Evolutionary conservation across 2,329 filamentous ascomycete genomes (phyloP), one percentile per base, ranked within the genome.

Genomic region (Leptographium procerum): DNA sequence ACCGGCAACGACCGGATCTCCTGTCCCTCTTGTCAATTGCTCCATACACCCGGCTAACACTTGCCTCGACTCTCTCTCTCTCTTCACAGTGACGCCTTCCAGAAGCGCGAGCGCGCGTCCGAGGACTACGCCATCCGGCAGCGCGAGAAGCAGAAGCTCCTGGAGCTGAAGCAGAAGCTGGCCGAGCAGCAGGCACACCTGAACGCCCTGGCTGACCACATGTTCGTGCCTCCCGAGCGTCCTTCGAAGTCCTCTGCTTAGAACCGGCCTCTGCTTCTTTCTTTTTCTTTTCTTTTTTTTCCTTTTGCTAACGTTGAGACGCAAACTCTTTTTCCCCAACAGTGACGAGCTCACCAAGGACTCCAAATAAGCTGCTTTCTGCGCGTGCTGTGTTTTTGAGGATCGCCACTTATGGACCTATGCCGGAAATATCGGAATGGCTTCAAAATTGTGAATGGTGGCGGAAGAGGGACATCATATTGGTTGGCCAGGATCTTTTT

Each of bases 61-160:
- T n/a, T n/a, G n/a, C n/a, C n/a, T n/a, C n/a, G n/a, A n/a, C n/a
- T n/a, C 19, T 31, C 1, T n/a, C 51, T 53, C 22, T 54, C 54
- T 3, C 19, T 9, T 11, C 3, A 0, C 65, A 95, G 92, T 66
- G 92, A 99, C 71, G 84, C 89, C 59, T 99, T 96, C 83, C 89
- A 86, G 76, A 87, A 87, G 76, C 90, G 94, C 67, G 94, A 99
- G 76, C 83, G 86, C 71, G 92, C 92, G 65, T 81, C 77, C 70
- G 94, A 97, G 78, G 86, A 91, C 72, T 83, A 83, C 66, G 89
- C 88, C 75, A 91, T 99, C 75, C 84, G 84, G 68, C 78, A 88
- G 77, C 88, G 91, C 70, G 94, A 97, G 82, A 84, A 85, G 76
- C 85, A 91, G 77, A 96, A 96, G 89, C 86, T 96, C 63, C 66